These are phyloP conservation scores for Talaromyces trachyspermus DNA, from an alignment of 495 filamentous ascomycete species.

Conservation along the genomic window DNA sequence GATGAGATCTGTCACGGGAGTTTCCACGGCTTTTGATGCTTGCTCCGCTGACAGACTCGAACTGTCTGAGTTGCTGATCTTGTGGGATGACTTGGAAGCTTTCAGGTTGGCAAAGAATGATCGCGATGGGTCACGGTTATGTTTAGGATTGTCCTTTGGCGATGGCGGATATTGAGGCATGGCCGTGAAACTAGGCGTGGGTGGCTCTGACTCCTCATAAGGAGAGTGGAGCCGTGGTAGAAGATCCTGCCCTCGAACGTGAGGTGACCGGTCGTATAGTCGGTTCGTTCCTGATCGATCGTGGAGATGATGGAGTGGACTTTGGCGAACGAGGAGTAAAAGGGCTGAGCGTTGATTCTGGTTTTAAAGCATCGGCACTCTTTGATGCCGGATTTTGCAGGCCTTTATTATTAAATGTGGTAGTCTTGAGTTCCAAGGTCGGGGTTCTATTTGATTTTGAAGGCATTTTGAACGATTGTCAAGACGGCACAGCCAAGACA, in stretches of 20 bases:
- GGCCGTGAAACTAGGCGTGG: constrained; percentile 44
- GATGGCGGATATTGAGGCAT: constrained; percentile 48
- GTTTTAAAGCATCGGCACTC: constrained; percentile 6
- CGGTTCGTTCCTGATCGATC: constrained; percentile 27
- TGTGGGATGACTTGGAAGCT: constrained; percentile 47
- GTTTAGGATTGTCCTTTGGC: constrained; percentile 39
- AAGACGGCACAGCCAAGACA: neutral
- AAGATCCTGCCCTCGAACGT: constrained; percentile 26
- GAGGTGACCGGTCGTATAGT: constrained; percentile 40
- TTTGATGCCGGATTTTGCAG: neutral
- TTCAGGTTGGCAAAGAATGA: constrained; percentile 52
- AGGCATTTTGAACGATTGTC: constrained; percentile 28
- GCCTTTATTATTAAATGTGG: constrained; percentile 22
- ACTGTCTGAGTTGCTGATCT: constrained; percentile 32
- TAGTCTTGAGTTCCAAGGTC: constrained; percentile 37
- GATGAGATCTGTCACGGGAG: constrained; percentile 29
- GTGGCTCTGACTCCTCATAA: constrained; percentile 23
- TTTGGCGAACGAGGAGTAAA: constrained; percentile 38
- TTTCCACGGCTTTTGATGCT: constrained; percentile 35
- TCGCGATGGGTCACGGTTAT: constrained; percentile 45
- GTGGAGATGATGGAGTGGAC: constrained; percentile 34
- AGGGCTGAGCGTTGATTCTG: constrained; percentile 22
- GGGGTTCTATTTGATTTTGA: constrained; percentile 33
- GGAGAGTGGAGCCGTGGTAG: constrained; percentile 21
- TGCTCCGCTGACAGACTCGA: constrained; percentile 32